phyloP scores from a whole-genome alignment of 148 eudicot species.

The Polygonum maritimum region DNA sequence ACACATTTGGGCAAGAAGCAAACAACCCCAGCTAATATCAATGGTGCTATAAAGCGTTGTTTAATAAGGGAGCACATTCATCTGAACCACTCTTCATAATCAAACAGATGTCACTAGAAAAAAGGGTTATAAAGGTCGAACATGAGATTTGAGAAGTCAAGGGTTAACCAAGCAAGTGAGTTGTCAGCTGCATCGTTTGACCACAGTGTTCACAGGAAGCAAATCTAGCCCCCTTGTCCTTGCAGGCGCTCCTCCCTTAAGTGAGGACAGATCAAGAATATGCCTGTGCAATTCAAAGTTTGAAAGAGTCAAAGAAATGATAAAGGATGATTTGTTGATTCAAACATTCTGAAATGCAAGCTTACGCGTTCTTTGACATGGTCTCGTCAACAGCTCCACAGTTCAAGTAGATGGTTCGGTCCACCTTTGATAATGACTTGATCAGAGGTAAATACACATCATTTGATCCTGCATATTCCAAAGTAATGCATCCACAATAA shows the following conservation, averaged over 20 bases:
- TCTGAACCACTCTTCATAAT: background rate
- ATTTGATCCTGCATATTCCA: constrained; percentile 25
- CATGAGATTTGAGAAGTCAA: background rate
- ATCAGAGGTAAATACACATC: constrained; percentile 31
- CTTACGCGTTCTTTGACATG: constrained; percentile 34
- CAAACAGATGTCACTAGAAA: background rate
- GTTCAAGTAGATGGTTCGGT: constrained; percentile 40
- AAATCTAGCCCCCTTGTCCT: constrained; percentile 37
- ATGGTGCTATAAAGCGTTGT: too few relatives aligned
- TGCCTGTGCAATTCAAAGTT: constrained; percentile 19
- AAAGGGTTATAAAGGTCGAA: background rate
- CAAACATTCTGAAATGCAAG: background rate
- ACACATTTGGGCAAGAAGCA: background rate
- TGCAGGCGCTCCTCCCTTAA: constrained; percentile 53
- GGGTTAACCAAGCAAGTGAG: background rate
- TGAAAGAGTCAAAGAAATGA: background rate
- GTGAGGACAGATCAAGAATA: constrained; percentile 36
- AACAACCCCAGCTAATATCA: background rate
- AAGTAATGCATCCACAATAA: background rate
- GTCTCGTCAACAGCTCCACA: constrained; percentile 24
- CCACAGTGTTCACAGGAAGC: constrained; percentile 11
- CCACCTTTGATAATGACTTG: constrained; percentile 45
- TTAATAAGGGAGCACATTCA: background rate
- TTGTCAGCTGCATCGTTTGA: constrained; percentile 2
- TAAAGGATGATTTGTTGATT: too few relatives aligned